Base-by-base conservation (phyloP, 2,329 filamentous ascomycete genomes). In the Ophiocordyceps sinensis region DNA sequence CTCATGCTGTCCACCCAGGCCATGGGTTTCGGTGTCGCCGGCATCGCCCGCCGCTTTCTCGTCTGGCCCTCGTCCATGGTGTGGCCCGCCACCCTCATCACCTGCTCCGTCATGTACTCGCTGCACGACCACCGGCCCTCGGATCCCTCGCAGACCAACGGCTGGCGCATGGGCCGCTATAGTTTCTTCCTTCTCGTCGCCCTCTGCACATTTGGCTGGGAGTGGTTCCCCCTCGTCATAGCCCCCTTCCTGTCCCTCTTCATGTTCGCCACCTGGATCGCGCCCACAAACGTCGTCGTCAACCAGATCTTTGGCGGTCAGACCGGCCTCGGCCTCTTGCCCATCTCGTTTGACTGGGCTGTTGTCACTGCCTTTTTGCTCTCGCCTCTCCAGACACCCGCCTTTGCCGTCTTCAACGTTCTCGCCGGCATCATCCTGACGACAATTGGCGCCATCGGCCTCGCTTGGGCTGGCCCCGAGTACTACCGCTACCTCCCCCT, bases 331-430 rank as follows among this genome's bases (percentile, higher is more conserved):
- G 75, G 72, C 1, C 58, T 83, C 12, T 63, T 82, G 23, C 77
- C 77, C 11, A 67, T 81, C 13, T 79, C 77, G 0, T 75, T 83
- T 43, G 78, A 82, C 57, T 82, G 79, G 78, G 71, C 69, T 39
- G 66, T 75, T 41, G 64, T 79, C 44, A 67, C 70, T 2, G 74
- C 69, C 11, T 79, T 71, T 50, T 62, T 73, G 40, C 55, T 59
- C 11, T 73, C 67, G n/a, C 76, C 75, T 9, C 57, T 79, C 21
- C 74, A 77, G 43, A 66, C 72, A 1, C 75, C 75, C 3, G 75
- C 69, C 54, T 72, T 75, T 51, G 75, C 74, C 13, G 71, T 78
- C 41, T 65, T 68, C 41, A 81, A 80, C 49, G 74, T 73, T 3
- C 47, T 73, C 14, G 64, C 73, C 38, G 60, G 76, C 3, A 45